phyloP scores from a whole-genome alignment of 2,329 filamentous ascomycete genomes.

The Fusarium chaquense region DNA sequence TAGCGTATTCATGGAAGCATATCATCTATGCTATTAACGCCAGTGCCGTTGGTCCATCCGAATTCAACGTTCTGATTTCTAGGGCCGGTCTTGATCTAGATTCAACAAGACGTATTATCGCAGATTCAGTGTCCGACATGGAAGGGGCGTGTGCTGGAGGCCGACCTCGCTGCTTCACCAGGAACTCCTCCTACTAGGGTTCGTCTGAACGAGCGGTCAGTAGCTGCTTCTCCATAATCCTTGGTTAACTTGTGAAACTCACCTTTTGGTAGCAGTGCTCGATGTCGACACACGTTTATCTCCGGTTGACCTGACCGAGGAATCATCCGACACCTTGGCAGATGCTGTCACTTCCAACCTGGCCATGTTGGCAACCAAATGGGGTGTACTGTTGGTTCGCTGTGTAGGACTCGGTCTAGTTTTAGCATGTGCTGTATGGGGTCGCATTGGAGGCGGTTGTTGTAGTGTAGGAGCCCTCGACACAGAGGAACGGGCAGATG shows the following conservation, averaged over 20 bases:
- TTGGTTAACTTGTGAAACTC: slow-evolving; percentile 72
- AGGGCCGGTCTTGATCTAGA: slow-evolving; percentile 52
- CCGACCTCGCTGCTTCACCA: slow-evolving; percentile 62
- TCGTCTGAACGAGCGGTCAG: slow-evolving; percentile 69
- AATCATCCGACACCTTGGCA: slow-evolving; percentile 50
- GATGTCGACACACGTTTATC: slow-evolving; percentile 66
- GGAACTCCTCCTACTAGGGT: slow-evolving; percentile 63
- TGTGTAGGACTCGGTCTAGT: slow-evolving; percentile 59
- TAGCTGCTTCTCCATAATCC: slow-evolving; percentile 71
- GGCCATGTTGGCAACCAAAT: slow-evolving; percentile 53
- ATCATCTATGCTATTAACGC: slow-evolving; percentile 65
- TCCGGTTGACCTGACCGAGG: slow-evolving; percentile 47
- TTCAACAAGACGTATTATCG: slow-evolving; percentile 51
- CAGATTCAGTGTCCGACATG: slow-evolving; percentile 58
- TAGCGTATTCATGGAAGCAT: slow-evolving; percentile 61
- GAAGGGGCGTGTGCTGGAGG: slow-evolving; percentile 53
- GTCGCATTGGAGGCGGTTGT: slow-evolving; percentile 54
- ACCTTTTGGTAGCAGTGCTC: slow-evolving; percentile 68
- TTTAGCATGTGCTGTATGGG: slow-evolving; percentile 67
- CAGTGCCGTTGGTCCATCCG: slow-evolving; percentile 68
- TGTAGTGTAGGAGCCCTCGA: slow-evolving; percentile 44
- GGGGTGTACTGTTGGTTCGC: slow-evolving; percentile 63
- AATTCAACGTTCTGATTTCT: slow-evolving; percentile 58
- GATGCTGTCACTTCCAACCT: slow-evolving; percentile 43
- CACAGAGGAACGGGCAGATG: slow-evolving; percentile 52